A percentile compares a stretch with the other conserved stretches of the same genome.
Conservation (phyloP, 305 asterid genomes). For the Rubia peregrina region DNA sequence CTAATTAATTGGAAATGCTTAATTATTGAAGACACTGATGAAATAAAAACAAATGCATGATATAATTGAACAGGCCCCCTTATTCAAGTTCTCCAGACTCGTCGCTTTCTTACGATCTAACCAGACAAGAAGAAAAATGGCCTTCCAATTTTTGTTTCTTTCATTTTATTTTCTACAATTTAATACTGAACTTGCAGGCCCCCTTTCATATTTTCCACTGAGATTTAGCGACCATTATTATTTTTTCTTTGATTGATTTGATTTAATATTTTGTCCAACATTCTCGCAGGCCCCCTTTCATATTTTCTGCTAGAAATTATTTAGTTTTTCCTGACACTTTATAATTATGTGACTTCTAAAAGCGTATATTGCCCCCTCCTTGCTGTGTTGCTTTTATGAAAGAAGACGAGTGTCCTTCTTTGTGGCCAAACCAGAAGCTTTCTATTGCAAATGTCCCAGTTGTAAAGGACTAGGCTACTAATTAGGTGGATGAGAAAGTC, state of each 20-base stretch:
- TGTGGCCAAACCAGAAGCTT: not conserved
- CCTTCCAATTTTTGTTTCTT: not conserved
- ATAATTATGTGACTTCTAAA: not conserved
- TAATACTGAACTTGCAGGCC: not conserved
- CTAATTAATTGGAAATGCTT: too few relatives aligned
- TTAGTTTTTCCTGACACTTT: slow-evolving; percentile 4
- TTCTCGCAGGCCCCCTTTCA: not conserved
- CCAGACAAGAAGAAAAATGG: slow-evolving; percentile 1
- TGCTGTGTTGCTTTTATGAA: not conserved
- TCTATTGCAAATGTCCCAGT: not conserved
- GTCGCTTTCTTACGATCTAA: not conserved
- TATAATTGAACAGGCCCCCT: too few relatives aligned
- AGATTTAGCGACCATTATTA: not conserved
- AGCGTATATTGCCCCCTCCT: not conserved
- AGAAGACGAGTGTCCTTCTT: not conserved
- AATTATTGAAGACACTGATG: too few relatives aligned
- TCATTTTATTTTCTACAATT: not conserved
- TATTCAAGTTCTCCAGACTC: not conserved
- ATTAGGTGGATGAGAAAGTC: too few relatives aligned
- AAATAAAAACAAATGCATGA: not conserved
- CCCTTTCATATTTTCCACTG: not conserved
- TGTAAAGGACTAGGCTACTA: not conserved
- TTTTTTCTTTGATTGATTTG: not conserved
- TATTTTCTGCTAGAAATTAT: not conserved
- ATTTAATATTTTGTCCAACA: not conserved